Base-by-base conservation (phyloP, 208 protist genomes). In the Leishmania tarentolae region DNA sequence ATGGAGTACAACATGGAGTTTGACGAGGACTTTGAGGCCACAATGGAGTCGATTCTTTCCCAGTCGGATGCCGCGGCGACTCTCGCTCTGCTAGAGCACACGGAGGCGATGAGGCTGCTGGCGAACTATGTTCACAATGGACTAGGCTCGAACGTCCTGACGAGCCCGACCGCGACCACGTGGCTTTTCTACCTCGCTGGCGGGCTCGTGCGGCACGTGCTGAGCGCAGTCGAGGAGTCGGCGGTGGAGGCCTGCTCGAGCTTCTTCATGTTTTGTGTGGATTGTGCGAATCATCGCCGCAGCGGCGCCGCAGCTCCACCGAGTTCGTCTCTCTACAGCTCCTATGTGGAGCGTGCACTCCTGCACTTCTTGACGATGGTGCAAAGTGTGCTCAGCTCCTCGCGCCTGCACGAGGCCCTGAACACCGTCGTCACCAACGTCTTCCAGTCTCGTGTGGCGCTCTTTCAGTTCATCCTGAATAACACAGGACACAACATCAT, bases 381-480 rank as follows among this genome's bases (percentile, higher is more conserved):
- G n/a, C 90, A 97, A 77, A 70, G 74, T 74, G 79, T 96, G 6
- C 86, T 97, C n/a, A 86, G 82, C 37, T 85, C 82, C 5, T 82
- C 65, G 40, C 91, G 90, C 37, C 73, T 91, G 74, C 88, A 92
- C 24, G 79, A 88, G 24, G 86, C 77, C 44, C 82, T 96, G 47
- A 86, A 75, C 52, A 75, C 61, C 37, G 83, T 96, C 69, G 84
- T 97, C 8, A 87, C 86, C 37, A 90, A 93, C 80, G 85, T 92
- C 50, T 97, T 97, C 85, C 85, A 91, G 85, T 88, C 82, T 13
- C 85, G 80, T 6, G 76, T 78, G n/a, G 75, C 85, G 70, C 89
- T 97, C 15, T 96, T 97, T 76, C 93, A 96, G 72, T 97, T 97
- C 76, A 87, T 94, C n/a, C 77, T 97, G 40, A 94, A 78, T 80